Evolutionary conservation across 345 rosid species (phyloP), one percentile per base, ranked within the genome.

Genomic region (Carallia pectinifolia): DNA sequence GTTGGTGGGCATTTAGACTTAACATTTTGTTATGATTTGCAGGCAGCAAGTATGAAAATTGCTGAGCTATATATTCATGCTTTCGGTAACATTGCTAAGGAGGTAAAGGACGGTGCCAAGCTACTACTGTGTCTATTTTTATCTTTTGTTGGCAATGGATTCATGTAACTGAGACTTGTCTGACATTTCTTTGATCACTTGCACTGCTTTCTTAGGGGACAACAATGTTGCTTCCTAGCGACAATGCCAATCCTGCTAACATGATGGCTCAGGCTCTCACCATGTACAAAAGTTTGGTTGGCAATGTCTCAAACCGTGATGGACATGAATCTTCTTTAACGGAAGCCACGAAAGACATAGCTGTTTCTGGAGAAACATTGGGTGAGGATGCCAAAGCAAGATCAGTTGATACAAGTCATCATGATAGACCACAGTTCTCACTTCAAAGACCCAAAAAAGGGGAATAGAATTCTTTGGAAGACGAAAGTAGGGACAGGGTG

Each of bases 41-140:
- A 95, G 97, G 97, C 97, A 31, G 97, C 97, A 19, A 88, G 96
- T 79, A 76, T 90, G 81, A 95, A 83, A 80, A 69, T 90, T 71
- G 97, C 98, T 10, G 98, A 92, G 74, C 96, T 92, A 67, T 95
- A 95, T 66, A 71, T 92, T 70, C 81, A 83, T 3, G 97, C 99
- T 50, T 95, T 92, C 38, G 78, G 97, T 61, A 90, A 95, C 44
- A 89, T 95, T 71, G 99, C 97, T 63, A 90, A 95, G 79, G 80
- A 90, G 94, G 99, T 92, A 81, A 84, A 17, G 17, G 66, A 37
- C 33, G 15, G 58, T 47, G 23, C 27, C 19, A 50, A 44, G 13
- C 17, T 44, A 10, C 2, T 61, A 13, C 36, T 54, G 12, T 19
- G 9, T 17, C n/a, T 52, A 4, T 58, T 30, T 30, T 12, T 19